Conservation (phyloP, 2,329 filamentous ascomycete genomes). For the Penicillium occitanis region DNA sequence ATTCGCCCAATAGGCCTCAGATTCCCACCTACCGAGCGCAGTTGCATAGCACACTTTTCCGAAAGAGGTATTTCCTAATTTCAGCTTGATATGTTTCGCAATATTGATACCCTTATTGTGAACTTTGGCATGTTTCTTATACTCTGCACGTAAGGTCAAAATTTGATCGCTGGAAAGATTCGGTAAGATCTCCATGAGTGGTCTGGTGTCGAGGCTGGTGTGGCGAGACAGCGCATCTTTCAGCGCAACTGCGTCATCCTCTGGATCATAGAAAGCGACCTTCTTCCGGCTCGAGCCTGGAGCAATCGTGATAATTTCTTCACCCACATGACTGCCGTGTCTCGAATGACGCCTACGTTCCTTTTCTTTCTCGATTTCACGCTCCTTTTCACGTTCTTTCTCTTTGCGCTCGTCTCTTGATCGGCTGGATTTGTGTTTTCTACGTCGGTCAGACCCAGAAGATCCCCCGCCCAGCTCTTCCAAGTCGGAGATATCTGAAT, state of each 20-base stretch:
- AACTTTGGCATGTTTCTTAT: constrained; percentile 81
- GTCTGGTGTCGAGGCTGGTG: constrained; percentile 65
- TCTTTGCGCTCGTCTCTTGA: constrained; percentile 23
- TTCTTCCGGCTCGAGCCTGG: constrained; percentile 54
- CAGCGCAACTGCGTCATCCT: constrained; percentile 73
- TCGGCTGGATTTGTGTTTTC: constrained; percentile 10
- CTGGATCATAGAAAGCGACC: constrained; percentile 80
- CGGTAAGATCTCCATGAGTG: constrained; percentile 81
- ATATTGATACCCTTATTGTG: constrained; percentile 51
- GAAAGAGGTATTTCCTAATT: constrained; percentile 55
- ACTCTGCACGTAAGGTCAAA: constrained; percentile 79
- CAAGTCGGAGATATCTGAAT: constrained; percentile 55
- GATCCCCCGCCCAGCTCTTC: constrained; percentile 41
- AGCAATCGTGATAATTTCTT: constrained; percentile 45
- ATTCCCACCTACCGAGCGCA: constrained; percentile 85
- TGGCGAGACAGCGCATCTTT: constrained; percentile 70
- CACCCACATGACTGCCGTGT: constrained; percentile 27
- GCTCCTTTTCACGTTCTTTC: constrained; percentile 10
- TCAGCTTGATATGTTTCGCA: constrained; percentile 52
- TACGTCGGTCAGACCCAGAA: constrained; percentile 19
- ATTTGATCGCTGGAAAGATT: constrained; percentile 83
- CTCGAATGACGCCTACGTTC: constrained; percentile 29
- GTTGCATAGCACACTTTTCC: constrained; percentile 91
- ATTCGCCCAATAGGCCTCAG: constrained; percentile 96
- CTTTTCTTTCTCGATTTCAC: constrained; percentile 19